These are phyloP conservation scores for Meyerozyma sp. DNA, from an alignment of 1,139 yeast genomes.

Conservation along the genomic window DNA sequence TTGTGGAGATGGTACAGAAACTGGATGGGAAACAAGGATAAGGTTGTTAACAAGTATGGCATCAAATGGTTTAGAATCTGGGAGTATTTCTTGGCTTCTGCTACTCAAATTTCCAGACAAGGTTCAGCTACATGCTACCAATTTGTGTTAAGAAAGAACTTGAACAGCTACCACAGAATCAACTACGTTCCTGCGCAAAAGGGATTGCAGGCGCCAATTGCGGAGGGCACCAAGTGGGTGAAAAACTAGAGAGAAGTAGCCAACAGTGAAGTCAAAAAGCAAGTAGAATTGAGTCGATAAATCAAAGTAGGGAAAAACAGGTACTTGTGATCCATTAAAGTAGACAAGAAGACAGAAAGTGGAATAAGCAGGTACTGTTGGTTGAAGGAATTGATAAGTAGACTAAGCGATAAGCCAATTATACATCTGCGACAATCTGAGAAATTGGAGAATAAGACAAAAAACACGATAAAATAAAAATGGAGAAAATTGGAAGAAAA, in stretches of 20 bases:
- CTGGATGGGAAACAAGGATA: slow-evolving; percentile 83
- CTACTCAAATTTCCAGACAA: slow-evolving; percentile 83
- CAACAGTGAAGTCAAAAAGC: too few species aligned
- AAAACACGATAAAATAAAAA: too few species aligned
- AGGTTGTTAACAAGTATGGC: slow-evolving; percentile 77
- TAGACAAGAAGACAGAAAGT: not conserved
- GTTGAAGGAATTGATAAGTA: too few species aligned
- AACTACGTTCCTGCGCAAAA: slow-evolving; percentile 75
- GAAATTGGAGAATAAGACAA: too few species aligned
- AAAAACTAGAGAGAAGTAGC: slow-evolving; percentile 23
- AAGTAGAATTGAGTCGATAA: not conserved
- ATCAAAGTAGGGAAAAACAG: too few species aligned
- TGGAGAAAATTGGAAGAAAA: too few species aligned
- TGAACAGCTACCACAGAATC: slow-evolving; percentile 79
- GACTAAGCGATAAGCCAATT: too few species aligned
- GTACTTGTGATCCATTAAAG: too few species aligned
- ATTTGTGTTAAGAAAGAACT: slow-evolving; percentile 83
- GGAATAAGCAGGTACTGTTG: too few species aligned
- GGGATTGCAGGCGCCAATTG: slow-evolving; percentile 66
- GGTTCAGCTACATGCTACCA: slow-evolving; percentile 93
- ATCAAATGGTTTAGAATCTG: slow-evolving; percentile 89
- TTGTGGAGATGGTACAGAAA: slow-evolving; percentile 94
- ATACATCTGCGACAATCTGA: too few species aligned
- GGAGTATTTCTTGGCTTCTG: slow-evolving; percentile 83
- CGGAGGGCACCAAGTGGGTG: slow-evolving; percentile 44